Base-by-base conservation (phyloP, 75 land plant genomes). In the Pinus albicaulis region DNA sequence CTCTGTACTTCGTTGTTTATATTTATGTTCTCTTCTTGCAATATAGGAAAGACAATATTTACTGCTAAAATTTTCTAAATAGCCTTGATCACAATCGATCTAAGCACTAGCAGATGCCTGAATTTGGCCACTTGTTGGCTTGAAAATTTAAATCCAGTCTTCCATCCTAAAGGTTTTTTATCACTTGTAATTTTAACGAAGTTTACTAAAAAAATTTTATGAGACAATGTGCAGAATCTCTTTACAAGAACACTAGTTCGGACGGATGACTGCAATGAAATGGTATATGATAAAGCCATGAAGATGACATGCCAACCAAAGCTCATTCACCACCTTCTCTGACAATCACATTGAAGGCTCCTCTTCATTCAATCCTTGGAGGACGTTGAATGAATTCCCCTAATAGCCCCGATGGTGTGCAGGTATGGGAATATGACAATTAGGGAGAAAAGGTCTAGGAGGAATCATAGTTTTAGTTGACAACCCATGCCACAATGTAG, bases 261-360 rank as follows among this genome's bases (percentile, higher is more conserved):
- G n/a, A 84, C 65, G 52, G 71, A 81, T 64, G 79, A 77, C 63
- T 76, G 83, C 34, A 72, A 57, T 59, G 73, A 57, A 62, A 83
- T 72, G 77, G 76, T 74, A 74, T 78, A 86, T 64, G 36, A 31
- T 34, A 36, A 34, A 64, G 68, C 41, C 68, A 64, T 64, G 41
- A 64, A 36, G 68, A 16, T 31, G 19, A 15, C 2, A 36, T 5
- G 34, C 38, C 68, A 28, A 64, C 19, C 68, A 15, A 0, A 64
- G 17, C 28, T 28, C 38, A 31, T 28, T 2, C 28, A 24, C 68
- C 19, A 20, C 19, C 20, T 31, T 13, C 68, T 23, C 38, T 7
- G 38, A 44, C 8, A 10, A 44, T 44, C 11, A 7, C 7, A 44
- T 7, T 44, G 8, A 44, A 44, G 52, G 52, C 0, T 44, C 52